Evolutionary conservation across 1,284 basidiomycete genomes (phyloP).

Genomic region (Schizophyllum amplum): DNA sequence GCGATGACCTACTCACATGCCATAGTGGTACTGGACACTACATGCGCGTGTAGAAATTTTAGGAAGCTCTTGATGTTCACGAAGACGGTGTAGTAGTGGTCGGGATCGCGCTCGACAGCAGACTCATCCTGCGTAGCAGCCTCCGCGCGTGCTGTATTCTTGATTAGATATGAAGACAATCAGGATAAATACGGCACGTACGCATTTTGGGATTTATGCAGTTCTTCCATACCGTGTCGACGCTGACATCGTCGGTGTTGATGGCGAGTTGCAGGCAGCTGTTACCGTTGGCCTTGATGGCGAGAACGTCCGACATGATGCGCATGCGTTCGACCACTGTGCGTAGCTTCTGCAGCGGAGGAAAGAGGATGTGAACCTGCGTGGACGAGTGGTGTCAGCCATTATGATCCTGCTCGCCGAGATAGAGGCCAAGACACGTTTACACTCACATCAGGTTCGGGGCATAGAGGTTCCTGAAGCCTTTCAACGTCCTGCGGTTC

Average conservation of each 20-base stretch:
- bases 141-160: constrained; percentile 11
- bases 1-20: constrained; percentile 56
- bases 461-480: constrained; percentile 79
- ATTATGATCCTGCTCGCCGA: no score
- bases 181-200: constrained; percentile 24
- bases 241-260: constrained; percentile 58
- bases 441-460: constrained; percentile 72
- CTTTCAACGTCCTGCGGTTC: constrained; percentile 64
- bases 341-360: constrained; percentile 69
- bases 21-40: constrained; percentile 81
- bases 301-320: constrained; percentile 70
- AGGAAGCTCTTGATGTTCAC: constrained; percentile 72
- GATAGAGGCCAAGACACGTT: neutral
- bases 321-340: constrained; percentile 72
- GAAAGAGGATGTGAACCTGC: constrained; percentile 79
- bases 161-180: constrained; percentile 1
- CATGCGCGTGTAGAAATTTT: constrained; percentile 79
- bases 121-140: constrained; percentile 19
- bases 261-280: constrained; percentile 65
- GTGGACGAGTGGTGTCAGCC: constrained; percentile 1
- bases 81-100: constrained; percentile 51
- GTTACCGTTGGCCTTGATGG: constrained; percentile 57
- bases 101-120: constrained; percentile 31
- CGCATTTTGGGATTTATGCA: constrained; percentile 63
- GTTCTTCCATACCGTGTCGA: constrained; percentile 78